Percentiles rank a stretch among this genome's conserved stretches.
Evolutionary conservation across 2,329 filamentous ascomycete genomes (phyloP).

Genomic region (Aspergillus sergii): DNA sequence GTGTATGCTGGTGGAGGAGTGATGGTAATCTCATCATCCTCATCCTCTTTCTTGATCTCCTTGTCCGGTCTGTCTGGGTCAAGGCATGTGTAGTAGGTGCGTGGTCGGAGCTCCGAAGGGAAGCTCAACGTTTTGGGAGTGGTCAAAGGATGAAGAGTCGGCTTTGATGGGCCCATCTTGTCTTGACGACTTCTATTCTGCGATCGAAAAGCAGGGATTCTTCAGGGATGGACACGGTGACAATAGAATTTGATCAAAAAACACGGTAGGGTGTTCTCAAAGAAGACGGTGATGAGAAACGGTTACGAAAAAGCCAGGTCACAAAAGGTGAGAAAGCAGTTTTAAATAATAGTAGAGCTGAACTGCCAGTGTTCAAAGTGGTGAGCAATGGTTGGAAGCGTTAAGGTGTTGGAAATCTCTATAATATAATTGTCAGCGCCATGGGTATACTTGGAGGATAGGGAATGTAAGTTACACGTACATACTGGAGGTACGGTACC

Average conservation of each 20-base stretch:
- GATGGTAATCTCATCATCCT: constrained; percentile 75
- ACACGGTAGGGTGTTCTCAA: not conserved
- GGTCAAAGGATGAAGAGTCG: constrained; percentile 40
- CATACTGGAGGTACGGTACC: constrained; percentile 9
- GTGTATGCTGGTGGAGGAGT: constrained; percentile 86
- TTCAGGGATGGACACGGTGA: too few species aligned
- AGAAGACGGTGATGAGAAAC: not conserved
- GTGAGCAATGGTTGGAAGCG: not conserved
- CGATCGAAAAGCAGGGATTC: not conserved
- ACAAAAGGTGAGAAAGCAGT: not conserved
- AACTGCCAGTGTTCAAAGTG: not conserved
- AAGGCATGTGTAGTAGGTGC: constrained; percentile 52
- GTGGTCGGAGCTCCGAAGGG: constrained; percentile 63
- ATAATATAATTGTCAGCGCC: not conserved
- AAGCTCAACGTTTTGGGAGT: constrained; percentile 47
- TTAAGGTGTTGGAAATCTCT: not conserved
- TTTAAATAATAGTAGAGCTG: not conserved
- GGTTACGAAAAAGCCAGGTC: not conserved
- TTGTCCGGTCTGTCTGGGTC: constrained; percentile 65
- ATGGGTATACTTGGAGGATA: not conserved
- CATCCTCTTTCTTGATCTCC: constrained; percentile 41
- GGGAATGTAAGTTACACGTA: constrained; percentile 3
- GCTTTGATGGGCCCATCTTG: constrained; percentile 33
- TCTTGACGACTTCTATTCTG: not conserved
- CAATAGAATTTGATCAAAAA: not conserved